Conservation (phyloP, 306 rosid genomes). For the Mucuna pruriens region DNA sequence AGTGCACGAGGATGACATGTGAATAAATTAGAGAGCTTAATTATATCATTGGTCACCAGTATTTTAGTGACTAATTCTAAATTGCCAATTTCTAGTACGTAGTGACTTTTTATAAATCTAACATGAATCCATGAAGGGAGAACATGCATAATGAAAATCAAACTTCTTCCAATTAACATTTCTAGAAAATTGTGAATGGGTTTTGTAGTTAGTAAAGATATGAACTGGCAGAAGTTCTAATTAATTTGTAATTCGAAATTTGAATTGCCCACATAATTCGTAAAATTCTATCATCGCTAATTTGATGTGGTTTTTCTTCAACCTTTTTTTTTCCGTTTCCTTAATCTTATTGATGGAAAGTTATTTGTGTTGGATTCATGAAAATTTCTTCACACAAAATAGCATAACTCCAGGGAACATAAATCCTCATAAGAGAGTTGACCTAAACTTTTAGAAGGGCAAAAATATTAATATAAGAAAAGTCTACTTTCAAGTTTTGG, state of each 20-base stretch:
- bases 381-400: too few species aligned
- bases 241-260: not conserved
- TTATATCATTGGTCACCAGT: not conserved
- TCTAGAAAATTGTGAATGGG: not conserved
- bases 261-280: not conserved
- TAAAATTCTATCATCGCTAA: too few species aligned
- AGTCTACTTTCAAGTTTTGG: too few species aligned
- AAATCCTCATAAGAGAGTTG: too few species aligned
- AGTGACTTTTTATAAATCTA: not conserved
- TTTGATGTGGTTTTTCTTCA: not conserved
- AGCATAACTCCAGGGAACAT: too few species aligned
- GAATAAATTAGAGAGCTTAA: not conserved
- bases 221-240: not conserved
- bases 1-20: not conserved
- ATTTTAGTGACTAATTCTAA: too few species aligned
- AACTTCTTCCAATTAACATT: not conserved
- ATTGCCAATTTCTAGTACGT: not conserved
- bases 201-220: too few species aligned
- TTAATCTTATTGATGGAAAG: too few species aligned
- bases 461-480: too few species aligned
- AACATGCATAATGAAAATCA: not conserved
- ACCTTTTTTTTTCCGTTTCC: not conserved
- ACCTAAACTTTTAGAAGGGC: too few species aligned
- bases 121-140: too few species aligned
- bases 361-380: too few species aligned